Evolutionary conservation across 192 early-diverging fungal genomes (phyloP), one percentile per base, ranked within the genome.

Genomic region (Anaeromyces robustus): DNA sequence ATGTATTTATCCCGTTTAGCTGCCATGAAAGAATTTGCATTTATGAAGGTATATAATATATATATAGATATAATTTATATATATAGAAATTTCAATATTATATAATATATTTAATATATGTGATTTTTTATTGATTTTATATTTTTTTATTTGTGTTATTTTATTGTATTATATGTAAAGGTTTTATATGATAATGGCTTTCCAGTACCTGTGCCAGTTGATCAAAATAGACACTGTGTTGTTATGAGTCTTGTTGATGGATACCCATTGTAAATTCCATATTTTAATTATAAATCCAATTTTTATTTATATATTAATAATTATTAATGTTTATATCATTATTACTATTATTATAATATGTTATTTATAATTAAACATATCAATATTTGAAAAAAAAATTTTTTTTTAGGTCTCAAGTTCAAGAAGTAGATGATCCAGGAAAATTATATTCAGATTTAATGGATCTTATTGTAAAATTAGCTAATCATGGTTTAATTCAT

Each of bases 1-100:
- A 93, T 98, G 89, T 99, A 99, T 88, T 93, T 99, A 93, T 97
- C 98, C 19, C 92, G 96, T 29, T 89, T 99, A 83, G 97, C 98
- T 0, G 97, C 98, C 3, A 95, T 92, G 90, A 98, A 98, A 83
- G 98, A 99, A 86, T 98, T 89, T 83, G 97, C 97, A 13, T 99
- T 99, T 83, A 99, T 99, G 98, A 95, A 97, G 87, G 95, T 95
- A 28, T 81, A n/a, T n/a, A n/a, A n/a, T n/a, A n/a, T n/a, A n/a
- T n/a, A n/a, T n/a, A n/a, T n/a, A n/a, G n/a, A n/a, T n/a, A n/a
- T n/a, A n/a, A n/a, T n/a, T n/a, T n/a, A n/a, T n/a, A n/a, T n/a
- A n/a, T n/a, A n/a, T n/a, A n/a, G n/a, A n/a, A n/a, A n/a, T n/a
- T n/a, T n/a, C n/a, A n/a, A n/a, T n/a, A n/a, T n/a, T n/a, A n/a